Conservation (phyloP, 345 rosid genomes). For the Salix dunnii region DNA sequence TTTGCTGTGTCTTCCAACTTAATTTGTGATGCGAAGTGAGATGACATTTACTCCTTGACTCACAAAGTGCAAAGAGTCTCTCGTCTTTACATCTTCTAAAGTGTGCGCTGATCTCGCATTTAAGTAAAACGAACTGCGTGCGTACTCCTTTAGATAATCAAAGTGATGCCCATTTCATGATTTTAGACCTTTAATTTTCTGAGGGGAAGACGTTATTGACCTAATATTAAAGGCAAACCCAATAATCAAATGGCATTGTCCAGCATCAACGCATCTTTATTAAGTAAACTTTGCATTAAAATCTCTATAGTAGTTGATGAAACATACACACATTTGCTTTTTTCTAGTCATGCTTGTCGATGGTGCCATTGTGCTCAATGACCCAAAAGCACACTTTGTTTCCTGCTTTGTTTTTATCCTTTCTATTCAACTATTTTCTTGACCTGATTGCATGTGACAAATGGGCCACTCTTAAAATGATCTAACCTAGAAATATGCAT, state of each 20-base stretch:
- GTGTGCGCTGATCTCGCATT: constrained; percentile 19
- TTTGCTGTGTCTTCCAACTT: not conserved
- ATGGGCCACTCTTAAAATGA: constrained; percentile 20
- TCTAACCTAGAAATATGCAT: too few species aligned
- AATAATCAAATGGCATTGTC: not conserved
- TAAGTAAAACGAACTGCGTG: constrained; percentile 16
- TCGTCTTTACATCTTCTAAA: constrained; percentile 14
- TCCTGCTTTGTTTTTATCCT: constrained; percentile 3
- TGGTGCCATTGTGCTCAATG: constrained; percentile 8
- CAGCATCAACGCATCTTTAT: not conserved
- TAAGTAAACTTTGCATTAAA: not conserved
- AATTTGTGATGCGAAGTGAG: not conserved
- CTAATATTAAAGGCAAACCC: too few species aligned
- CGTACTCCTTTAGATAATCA: not conserved
- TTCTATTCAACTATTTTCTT: constrained; percentile 5
- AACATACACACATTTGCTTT: not conserved
- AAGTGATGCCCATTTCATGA: not conserved
- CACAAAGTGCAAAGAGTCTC: not conserved
- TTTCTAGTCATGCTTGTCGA: not conserved
- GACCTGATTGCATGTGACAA: constrained; percentile 24
- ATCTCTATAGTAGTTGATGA: not conserved
- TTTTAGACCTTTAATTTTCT: not conserved
- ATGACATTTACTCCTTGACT: not conserved
- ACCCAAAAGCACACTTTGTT: constrained; percentile 20
- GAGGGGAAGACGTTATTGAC: too few species aligned